Evolutionary conservation across 2,329 filamentous ascomycete genomes (phyloP).

Genomic region (Clonostachys sp.): DNA sequence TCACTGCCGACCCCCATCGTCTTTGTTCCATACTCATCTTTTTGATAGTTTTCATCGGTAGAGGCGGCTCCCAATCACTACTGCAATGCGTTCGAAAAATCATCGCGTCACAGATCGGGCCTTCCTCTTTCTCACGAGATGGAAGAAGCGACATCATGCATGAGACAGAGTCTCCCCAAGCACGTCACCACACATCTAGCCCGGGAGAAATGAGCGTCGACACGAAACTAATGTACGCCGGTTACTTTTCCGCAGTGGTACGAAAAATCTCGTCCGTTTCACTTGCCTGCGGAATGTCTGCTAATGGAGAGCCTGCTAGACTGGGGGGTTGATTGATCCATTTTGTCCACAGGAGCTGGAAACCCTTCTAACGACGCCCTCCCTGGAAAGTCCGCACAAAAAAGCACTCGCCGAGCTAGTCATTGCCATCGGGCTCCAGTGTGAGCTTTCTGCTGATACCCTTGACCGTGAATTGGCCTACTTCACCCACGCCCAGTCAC

Average conservation of each 20-base stretch:
- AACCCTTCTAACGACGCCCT: slow-evolving; percentile 7
- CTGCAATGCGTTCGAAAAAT: slow-evolving; percentile 45
- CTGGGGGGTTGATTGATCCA: slow-evolving; percentile 24
- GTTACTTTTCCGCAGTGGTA: slow-evolving; percentile 12
- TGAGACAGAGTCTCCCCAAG: slow-evolving; percentile 29
- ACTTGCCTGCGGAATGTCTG: not conserved
- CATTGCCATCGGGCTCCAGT: slow-evolving; percentile 49
- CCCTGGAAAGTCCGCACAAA: slow-evolving; percentile 1
- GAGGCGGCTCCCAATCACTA: slow-evolving; percentile 48
- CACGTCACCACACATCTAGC: slow-evolving; percentile 1
- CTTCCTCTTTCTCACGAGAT: slow-evolving; percentile 48
- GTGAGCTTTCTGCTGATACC: slow-evolving; percentile 16
- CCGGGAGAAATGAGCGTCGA: slow-evolving; percentile 8
- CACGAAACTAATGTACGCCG: slow-evolving; percentile 6
- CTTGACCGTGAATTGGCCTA: slow-evolving; percentile 25
- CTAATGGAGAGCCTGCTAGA: slow-evolving; percentile 11
- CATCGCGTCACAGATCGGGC: slow-evolving; percentile 44
- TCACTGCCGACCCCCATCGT: not conserved
- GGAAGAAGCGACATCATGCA: slow-evolving; percentile 46
- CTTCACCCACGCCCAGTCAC: slow-evolving; percentile 40
- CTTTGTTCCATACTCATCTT: slow-evolving; percentile 1
- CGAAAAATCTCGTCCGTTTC: too few relatives aligned
- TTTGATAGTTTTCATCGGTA: slow-evolving; percentile 38
- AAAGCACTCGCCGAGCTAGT: slow-evolving; percentile 28
- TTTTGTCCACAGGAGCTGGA: slow-evolving; percentile 21